Base-by-base conservation (phyloP, 1,284 basidiomycete species). In the Ustilago tritici region DNA sequence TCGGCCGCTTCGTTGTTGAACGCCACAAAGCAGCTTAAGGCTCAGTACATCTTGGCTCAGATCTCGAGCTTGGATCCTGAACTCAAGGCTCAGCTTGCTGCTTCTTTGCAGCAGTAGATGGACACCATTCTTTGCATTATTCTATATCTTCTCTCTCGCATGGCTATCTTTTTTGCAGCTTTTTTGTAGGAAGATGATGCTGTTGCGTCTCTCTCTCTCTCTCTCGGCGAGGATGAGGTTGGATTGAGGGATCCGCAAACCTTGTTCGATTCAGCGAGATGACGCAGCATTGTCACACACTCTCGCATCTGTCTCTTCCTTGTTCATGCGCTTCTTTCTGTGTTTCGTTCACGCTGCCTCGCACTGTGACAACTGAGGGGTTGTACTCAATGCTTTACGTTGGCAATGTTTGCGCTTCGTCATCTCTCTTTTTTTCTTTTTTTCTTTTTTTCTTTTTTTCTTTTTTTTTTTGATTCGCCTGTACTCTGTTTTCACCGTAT, bases 1-100 rank as follows among this genome's bases (percentile, higher is more conserved):
- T 71, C 77, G 52, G 64, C 78, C 7, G 60, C 52, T 17, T 62
- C 61, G n/a, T 56, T 87, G 56, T 56, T 79, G 52, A 57, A 53
- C 0, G 76, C 78, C 12, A 74, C 82, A 52, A 80, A 82, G 62
- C 70, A 79, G 65, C 69, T 79, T 19, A 80, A 79, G 34, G 59
- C 79, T 10, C 68, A 72, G 40, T 71, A 75, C 66, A 79, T 87
- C 57, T 69, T 80, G 12, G 75, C 82, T 14, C 73, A 81, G 58
- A 76, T 87, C 62, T 79, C 78, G 36, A 58, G 65, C 47, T 75
- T 87, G 61, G 80, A 83, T 15, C 68, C 78, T n/a, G 79, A 80
- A 54, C 65, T 76, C 55, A 70, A 69, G 41, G 66, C 72, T 17
- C 66, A 71, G 50, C 57, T 82, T 10, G 69, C 75, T 34, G 75